Evolutionary conservation across 805 yeast genomes (phyloP).

Genomic region (Candida hispaniensis): DNA sequence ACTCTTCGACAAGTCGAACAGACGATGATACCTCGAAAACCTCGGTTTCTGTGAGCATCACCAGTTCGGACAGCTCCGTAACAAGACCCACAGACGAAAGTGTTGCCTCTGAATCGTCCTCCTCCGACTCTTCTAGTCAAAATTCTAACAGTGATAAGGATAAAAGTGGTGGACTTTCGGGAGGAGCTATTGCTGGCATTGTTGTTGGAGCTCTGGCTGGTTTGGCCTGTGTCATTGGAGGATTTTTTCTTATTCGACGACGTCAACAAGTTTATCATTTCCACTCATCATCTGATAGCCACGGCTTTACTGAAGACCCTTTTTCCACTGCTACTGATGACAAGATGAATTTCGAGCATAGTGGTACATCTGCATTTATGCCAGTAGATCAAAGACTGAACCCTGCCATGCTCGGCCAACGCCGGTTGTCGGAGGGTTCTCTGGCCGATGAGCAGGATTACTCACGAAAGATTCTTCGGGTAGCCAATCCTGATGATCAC

Average conservation of each 20-base stretch:
- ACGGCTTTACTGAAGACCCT: conserved; percentile 29
- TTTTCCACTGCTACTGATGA: conserved; percentile 26
- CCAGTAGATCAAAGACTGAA: conserved; percentile 55
- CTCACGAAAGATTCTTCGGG: conserved; percentile 68
- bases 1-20: too few species aligned
- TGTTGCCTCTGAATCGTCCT: too few species aligned
- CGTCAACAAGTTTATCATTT: conserved; percentile 33
- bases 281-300: conserved; percentile 23
- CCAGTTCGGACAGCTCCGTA: conserved; percentile 18
- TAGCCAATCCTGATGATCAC: conserved; percentile 88
- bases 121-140: conserved; percentile 24
- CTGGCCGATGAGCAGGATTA: conserved; percentile 79
- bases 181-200: conserved; percentile 52
- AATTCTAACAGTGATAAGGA: conserved; percentile 22
- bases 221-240: conserved; percentile 32
- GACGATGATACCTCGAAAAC: too few species aligned
- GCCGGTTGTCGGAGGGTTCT: conserved; percentile 76
- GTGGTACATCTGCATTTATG: conserved; percentile 20
- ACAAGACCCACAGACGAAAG: conserved; percentile 24
- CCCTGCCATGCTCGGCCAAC: conserved; percentile 70
- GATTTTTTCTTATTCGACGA: conserved; percentile 36
- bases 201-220: conserved; percentile 47
- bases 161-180: conserved; percentile 22
- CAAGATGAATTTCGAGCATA: conserved; percentile 19
- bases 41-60: too few species aligned